Evolutionary conservation across 116 monocot species (phyloP), one percentile per base, ranked within the genome.

Genomic region (Iris pallida): DNA sequence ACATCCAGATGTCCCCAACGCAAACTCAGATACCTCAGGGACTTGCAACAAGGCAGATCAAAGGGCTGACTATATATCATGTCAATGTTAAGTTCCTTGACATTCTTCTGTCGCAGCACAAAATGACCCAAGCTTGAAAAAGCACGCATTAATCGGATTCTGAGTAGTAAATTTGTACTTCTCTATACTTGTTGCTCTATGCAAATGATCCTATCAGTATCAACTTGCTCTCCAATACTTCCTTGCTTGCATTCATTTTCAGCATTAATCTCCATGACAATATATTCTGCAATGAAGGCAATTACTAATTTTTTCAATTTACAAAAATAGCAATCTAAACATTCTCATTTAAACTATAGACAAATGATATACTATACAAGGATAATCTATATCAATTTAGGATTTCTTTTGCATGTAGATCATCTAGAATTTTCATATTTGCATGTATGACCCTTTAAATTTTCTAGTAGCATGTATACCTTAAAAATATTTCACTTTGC

Each of bases 71-170:
- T 2, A 41, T 13, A 20, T 41, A 4, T 12, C 41, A 42, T 59
- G 12, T 41, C 5, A 42, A 15, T 41, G 5, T 5, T 59, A 41
- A 59, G 59, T 41, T 59, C 41, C 6, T 3, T 9, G 5, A 59
- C 59, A 59, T 59, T 59, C 59, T 41, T 41, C 59, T 59, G 59
- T 59, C 30, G 2, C 30, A 40, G 9, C 12, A 41, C 59, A 59
- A 41, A 13, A 2, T 20, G 13, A 59, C 59, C 59, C 30, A 59
- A 13, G 7, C 59, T 41, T 59, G 41, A 40, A 59, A 42, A 59
- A 41, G 12, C 2, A 10, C 11, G 41, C 13, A 42, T 59, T 30
- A 2, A 3, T 10, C 12, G 12, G 11, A 13, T 41, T 7, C 0
- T 42, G 59, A 2, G 42, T 0, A 42, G 13, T 41, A 59, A 59